Evolutionary conservation across 2,329 filamentous ascomycete genomes (phyloP), one percentile per base, ranked within the genome.

Genomic region (Clonostachys rosea): DNA sequence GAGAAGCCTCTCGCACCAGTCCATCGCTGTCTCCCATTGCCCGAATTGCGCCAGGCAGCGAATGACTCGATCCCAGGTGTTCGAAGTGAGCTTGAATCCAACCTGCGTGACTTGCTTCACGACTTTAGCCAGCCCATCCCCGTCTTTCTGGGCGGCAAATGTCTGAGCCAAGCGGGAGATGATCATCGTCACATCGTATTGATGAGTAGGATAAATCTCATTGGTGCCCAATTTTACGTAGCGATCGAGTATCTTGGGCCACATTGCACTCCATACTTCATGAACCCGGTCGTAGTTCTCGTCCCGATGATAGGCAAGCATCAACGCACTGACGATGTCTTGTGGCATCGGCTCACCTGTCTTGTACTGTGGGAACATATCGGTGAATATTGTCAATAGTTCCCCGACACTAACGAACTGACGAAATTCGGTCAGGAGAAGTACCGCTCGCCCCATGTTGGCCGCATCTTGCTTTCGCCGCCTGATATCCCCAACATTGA

Each of bases 51-150:
- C 80, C 30, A 96, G 79, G 44, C 76, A 66, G 56, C 86, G 81
- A 47, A 96, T 76, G 53, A 88, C 84, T 44, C 79, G 74, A 61
- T 95, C 94, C 90, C 90, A 95, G 55, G 89, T 91, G 56, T 77
- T 78, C 60, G 80, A 84, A 58, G 89, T 85, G 48, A 96, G 66
- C 30, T 72, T 69, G 69, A 92, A 96, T 11, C 91, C 92, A 39
- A 77, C 74, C 2, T 63, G 60, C 9, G 80, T 70, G 11, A 91
- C 70, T n/a, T 76, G 64, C 18, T 73, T 63, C 30, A 91, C 63
- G 14, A 79, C 65, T 8, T 67, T 49, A 6, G 72, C 59, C 12
- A 89, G 68, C 17, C 71, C 74, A 11, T 65, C 59, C 7, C 68
- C 57, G 51, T 82, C 65, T 7, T 62, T 54, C 48, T 64, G 59